A percentile compares a stretch with the other conserved stretches of the same genome.
Evolutionary conservation across 139 green algal species (phyloP).

Genomic region (Closterium sp.): DNA sequence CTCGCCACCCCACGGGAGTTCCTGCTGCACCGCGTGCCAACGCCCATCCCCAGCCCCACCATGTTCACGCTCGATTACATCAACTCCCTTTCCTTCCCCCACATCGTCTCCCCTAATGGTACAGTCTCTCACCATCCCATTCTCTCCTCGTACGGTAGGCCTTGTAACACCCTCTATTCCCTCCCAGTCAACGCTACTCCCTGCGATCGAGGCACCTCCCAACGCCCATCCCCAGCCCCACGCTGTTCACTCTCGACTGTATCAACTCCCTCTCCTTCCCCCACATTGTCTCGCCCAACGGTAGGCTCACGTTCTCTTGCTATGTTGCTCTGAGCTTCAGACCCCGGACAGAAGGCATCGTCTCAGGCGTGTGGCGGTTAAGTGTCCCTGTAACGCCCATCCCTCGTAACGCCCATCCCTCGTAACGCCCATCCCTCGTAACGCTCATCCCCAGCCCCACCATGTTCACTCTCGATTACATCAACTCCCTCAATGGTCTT

Average conservation of each 20-base stretch:
- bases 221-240: conserved; percentile 25
- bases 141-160: too few relatives aligned
- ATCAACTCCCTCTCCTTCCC: conserved; percentile 40
- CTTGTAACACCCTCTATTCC: too few relatives aligned
- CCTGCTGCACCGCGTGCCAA: conserved; percentile 22
- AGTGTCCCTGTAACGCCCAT: too few relatives aligned
- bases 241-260: conserved; percentile 36
- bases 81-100: conserved; percentile 26
- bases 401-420: too few relatives aligned
- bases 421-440: too few relatives aligned
- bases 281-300: conserved; percentile 26
- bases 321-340: too few relatives aligned
- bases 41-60: conserved; percentile 34
- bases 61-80: conserved; percentile 52
- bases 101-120: conserved; percentile 37
- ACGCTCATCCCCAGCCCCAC: conserved; percentile 23
- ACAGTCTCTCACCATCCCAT: too few relatives aligned
- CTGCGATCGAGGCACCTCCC: not conserved
- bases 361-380: too few relatives aligned
- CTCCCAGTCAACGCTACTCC: not conserved
- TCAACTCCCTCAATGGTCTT: conserved; percentile 45
- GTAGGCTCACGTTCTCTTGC: too few relatives aligned
- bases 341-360: too few relatives aligned
- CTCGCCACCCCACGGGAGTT: conserved; percentile 40
- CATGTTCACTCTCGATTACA: conserved; percentile 41